A percentile compares a stretch with the other conserved stretches of the same genome.
These are phyloP conservation scores for Polygonum maritimum DNA, from an alignment of 148 eudicot species.

Conservation along the genomic window DNA sequence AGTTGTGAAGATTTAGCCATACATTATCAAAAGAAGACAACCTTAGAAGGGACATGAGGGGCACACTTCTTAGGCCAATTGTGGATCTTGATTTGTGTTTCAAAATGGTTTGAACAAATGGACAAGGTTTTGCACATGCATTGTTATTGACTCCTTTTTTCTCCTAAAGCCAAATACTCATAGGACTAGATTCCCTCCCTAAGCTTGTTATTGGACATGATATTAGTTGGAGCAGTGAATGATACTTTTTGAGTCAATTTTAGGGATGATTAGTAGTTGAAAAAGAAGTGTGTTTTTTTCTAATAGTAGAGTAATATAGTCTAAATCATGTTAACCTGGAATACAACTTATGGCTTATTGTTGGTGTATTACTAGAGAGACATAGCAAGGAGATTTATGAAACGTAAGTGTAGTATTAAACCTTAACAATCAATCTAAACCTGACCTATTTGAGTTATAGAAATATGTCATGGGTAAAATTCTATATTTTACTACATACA, in stretches of 20 bases:
- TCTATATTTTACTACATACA: no score
- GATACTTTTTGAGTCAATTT: neutral
- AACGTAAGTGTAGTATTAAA: no score
- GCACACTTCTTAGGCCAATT: neutral
- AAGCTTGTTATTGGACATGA: neutral
- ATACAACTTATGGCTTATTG: neutral
- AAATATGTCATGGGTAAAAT: no score
- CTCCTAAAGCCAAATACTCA: neutral
- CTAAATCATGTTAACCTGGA: neutral
- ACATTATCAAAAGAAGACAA: slow-evolving; percentile 1
- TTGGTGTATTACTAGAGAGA: no score
- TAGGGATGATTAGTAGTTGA: neutral
- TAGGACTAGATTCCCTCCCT: neutral
- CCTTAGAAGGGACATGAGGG: neutral
- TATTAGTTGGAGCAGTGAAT: neutral
- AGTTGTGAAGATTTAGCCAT: neutral
- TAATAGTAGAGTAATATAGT: neutral
- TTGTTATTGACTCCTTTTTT: slow-evolving; percentile 5
- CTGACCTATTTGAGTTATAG: no score
- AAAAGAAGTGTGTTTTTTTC: neutral
- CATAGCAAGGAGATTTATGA: no score
- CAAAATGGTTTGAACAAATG: slow-evolving; percentile 2
- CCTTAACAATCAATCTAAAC: no score
- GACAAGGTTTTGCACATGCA: slow-evolving; percentile 9
- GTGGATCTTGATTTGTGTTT: neutral